Base-by-base conservation (phyloP, 768 basidiomycete genomes). In the Nidularia pulvinata region DNA sequence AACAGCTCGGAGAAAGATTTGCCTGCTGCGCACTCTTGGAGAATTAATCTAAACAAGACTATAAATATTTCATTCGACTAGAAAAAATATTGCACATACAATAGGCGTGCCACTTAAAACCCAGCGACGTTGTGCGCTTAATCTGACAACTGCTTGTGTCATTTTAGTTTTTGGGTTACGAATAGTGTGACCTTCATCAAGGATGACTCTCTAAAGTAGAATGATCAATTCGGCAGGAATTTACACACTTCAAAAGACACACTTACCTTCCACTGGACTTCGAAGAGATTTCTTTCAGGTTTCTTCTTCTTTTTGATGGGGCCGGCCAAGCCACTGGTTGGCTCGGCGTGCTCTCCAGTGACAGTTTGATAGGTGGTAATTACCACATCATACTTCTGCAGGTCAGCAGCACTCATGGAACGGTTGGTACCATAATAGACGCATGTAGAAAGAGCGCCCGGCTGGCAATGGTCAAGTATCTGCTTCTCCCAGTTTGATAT, bases 401-500 rank as follows among this genome's bases (percentile, higher is more conserved):
- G 69, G 46, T 89, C 76, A 46, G 77, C 70, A 1, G 88, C 67
- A 32, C 72, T 76, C 64, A 91, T 67, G 14, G 78, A 74, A 34
- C 89, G 84, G n/a, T 75, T 81, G 14, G 78, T 62, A 19, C 89
- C 90, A 57, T 95, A 90, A 68, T 94, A 95, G 19, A 87, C 72
- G 59, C 80, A 85, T 53, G 67, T 69, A 0, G 77, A 77, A 43
- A 93, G 59, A 2, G 75, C 64, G 7, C 79, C 84, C 34, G 72
- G 73, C 32, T 69, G 65, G 47, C 86, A 85, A 56, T 93, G 92
- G 36, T 93, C 91, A 33, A 77, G 65, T 6, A 93, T 83, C 65
- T 93, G 92, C 59, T 89, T 87, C 65, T 91, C 88, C 91, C 91
- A 93, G 60, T 94, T 95, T 5, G 89, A 91, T 6, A 95, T 71